Percentiles rank a stretch among this genome's conserved stretches.
These are phyloP conservation scores for Albophoma yamanashiensis DNA, from an alignment of 2,329 filamentous ascomycete genomes.

Conservation along the genomic window DNA sequence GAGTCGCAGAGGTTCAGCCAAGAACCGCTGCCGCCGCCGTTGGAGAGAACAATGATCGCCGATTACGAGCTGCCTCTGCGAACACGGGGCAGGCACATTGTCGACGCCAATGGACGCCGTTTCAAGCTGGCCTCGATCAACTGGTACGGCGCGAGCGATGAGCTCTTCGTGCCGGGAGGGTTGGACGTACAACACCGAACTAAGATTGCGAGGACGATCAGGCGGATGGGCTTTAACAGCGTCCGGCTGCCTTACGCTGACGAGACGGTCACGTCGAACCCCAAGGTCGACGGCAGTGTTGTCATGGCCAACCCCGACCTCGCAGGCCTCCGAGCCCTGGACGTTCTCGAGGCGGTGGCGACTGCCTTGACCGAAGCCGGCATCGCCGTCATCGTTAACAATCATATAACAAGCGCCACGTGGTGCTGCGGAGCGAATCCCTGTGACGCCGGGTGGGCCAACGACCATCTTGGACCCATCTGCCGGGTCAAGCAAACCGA, in stretches of 20 bases:
- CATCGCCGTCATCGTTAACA: slow-evolving; percentile 56
- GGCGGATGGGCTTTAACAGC: slow-evolving; percentile 56
- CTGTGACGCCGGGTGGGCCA: slow-evolving; percentile 57
- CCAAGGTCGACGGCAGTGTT: slow-evolving; percentile 34
- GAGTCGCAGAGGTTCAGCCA: slow-evolving; percentile 35
- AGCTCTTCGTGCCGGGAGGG: slow-evolving; percentile 53
- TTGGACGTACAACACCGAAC: slow-evolving; percentile 52
- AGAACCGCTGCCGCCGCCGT: slow-evolving; percentile 34
- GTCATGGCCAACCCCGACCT: slow-evolving; percentile 52
- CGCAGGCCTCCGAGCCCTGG: slow-evolving; percentile 43
- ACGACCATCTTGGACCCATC: slow-evolving; percentile 48
- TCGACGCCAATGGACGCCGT: slow-evolving; percentile 44
- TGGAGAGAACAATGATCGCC: slow-evolving; percentile 29
- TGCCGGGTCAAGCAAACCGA: slow-evolving; percentile 54
- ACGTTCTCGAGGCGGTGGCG: slow-evolving; percentile 49
- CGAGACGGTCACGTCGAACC: slow-evolving; percentile 54
- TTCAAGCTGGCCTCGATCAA: slow-evolving; percentile 56
- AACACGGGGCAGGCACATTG: slow-evolving; percentile 48
- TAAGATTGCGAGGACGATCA: slow-evolving; percentile 49
- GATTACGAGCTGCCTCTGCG: slow-evolving; percentile 46
- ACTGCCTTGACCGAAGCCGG: slow-evolving; percentile 49
- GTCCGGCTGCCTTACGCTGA: slow-evolving; percentile 59
- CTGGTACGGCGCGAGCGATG: slow-evolving; percentile 62
- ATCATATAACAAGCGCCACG: slow-evolving; percentile 58
- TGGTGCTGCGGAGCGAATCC: slow-evolving; percentile 62